Percentiles rank a stretch among this genome's conserved stretches.
phyloP scores from a whole-genome alignment of 139 green algal species.

The Haematococcus lacustris region DNA sequence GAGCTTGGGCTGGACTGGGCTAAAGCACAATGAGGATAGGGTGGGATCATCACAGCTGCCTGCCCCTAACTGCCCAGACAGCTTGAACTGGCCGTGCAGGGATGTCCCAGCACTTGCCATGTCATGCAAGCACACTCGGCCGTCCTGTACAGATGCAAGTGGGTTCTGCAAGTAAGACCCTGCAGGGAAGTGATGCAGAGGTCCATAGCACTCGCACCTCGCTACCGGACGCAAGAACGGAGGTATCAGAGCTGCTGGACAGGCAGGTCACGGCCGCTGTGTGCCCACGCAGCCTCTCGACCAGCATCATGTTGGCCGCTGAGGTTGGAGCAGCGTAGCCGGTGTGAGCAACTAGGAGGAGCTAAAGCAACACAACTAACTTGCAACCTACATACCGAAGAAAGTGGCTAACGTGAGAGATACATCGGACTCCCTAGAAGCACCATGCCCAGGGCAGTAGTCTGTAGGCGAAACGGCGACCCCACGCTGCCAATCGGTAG shows the following conservation, averaged over 20 bases:
- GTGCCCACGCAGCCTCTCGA: no score
- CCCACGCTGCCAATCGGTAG: background rate
- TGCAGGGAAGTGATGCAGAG: background rate
- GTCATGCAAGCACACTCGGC: conserved; percentile 11
- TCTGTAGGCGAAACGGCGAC: background rate
- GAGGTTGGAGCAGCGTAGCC: no score
- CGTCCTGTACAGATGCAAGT: conserved; percentile 7
- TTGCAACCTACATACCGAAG: background rate
- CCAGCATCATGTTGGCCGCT: no score
- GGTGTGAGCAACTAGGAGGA: no score
- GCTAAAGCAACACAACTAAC: no score
- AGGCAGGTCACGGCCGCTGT: no score
- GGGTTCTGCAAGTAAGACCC: background rate
- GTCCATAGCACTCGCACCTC: conserved; percentile 13
- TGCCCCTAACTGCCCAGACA: no score
- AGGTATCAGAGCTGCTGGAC: background rate
- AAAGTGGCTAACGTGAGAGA: background rate
- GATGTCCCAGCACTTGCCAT: background rate
- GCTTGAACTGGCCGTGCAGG: background rate
- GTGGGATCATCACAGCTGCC: background rate
- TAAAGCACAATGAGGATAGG: background rate
- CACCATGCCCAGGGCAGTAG: background rate
- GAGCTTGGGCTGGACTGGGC: background rate
- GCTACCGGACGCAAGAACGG: conserved; percentile 11
- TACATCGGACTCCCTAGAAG: background rate